phyloP scores from a whole-genome alignment of 352 stramenopile genomes.

The Phytophthora parvispora region DNA sequence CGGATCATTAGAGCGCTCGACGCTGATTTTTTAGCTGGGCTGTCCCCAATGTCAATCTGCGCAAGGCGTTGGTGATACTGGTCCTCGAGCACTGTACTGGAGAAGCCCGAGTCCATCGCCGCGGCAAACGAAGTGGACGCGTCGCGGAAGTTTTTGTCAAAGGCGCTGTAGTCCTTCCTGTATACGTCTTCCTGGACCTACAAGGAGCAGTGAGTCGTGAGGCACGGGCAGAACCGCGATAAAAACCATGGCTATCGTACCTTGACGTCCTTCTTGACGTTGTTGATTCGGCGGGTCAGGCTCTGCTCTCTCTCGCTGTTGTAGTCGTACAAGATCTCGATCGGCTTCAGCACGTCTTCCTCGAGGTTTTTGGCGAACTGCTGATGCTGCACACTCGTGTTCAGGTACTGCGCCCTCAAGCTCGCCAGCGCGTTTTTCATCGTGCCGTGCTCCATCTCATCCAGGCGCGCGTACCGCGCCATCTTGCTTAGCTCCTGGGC shows the following conservation, averaged over 20 bases:
- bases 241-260: conserved; percentile 22
- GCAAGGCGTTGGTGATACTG: conserved; percentile 69
- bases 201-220: neutral
- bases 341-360: conserved; percentile 81
- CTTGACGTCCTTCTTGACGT: conserved; percentile 86
- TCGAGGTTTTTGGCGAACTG: conserved; percentile 76
- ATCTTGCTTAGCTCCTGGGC: conserved; percentile 74
- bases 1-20: conserved; percentile 5
- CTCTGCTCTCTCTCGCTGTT: conserved; percentile 69
- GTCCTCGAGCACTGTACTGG: conserved; percentile 73
- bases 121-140: conserved; percentile 65
- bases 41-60: conserved; percentile 44
- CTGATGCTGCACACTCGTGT: conserved; percentile 86
- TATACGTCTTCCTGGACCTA: conserved; percentile 77
- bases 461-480: conserved; percentile 63
- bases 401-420: conserved; percentile 81
- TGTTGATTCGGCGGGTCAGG: conserved; percentile 61
- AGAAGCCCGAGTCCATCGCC: conserved; percentile 83
- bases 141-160: conserved; percentile 83
- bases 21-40: conserved; percentile 6
- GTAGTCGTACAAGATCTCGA: conserved; percentile 65
- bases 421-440: conserved; percentile 67
- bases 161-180: conserved; percentile 72
- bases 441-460: conserved; percentile 64
- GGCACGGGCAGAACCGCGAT: neutral